Percentiles rank a stretch among this genome's conserved stretches.
phyloP scores from a whole-genome alignment of 106 monocot genomes.

The Triglochin maritima region DNA sequence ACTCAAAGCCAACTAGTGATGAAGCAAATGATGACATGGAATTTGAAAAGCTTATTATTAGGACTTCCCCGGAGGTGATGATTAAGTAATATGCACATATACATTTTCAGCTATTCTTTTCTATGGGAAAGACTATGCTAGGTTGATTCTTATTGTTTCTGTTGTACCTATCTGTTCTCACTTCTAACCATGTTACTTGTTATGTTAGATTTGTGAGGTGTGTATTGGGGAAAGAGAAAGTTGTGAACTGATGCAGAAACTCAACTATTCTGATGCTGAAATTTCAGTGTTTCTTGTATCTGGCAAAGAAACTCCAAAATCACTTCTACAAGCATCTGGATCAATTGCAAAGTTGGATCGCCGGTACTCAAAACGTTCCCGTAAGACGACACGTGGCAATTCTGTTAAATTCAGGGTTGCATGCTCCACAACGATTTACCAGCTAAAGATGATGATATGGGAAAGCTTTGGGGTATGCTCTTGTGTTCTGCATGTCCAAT shows the following conservation, averaged over 20 bases:
- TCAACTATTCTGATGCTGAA: slow-evolving; percentile 72
- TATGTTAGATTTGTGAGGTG: slow-evolving; percentile 57
- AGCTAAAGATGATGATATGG: slow-evolving; percentile 99
- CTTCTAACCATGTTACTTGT: background rate
- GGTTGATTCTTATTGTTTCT: background rate
- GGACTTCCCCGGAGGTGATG: slow-evolving; percentile 64
- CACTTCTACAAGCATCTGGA: slow-evolving; percentile 58
- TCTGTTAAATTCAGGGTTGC: slow-evolving; percentile 72
- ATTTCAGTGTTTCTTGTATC: slow-evolving; percentile 72
- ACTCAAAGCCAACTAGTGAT: slow-evolving; percentile 21
- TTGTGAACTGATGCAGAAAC: slow-evolving; percentile 64
- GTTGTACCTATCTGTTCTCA: background rate
- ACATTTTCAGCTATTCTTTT: background rate
- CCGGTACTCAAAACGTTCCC: slow-evolving; percentile 76
- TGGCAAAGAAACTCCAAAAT: slow-evolving; percentile 87
- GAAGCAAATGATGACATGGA: slow-evolving; percentile 38
- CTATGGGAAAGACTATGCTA: background rate
- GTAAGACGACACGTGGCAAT: slow-evolving; percentile 63
- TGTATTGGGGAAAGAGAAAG: slow-evolving; percentile 98
- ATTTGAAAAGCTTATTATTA: slow-evolving; percentile 35
- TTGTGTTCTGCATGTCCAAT: background rate
- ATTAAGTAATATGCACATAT: background rate
- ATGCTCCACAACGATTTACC: slow-evolving; percentile 72
- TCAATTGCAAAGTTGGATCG: slow-evolving; percentile 44
- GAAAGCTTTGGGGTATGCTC: slow-evolving; percentile 96